phyloP scores from a whole-genome alignment of 1,139 yeast genomes.

The Candida freyschussii region DNA sequence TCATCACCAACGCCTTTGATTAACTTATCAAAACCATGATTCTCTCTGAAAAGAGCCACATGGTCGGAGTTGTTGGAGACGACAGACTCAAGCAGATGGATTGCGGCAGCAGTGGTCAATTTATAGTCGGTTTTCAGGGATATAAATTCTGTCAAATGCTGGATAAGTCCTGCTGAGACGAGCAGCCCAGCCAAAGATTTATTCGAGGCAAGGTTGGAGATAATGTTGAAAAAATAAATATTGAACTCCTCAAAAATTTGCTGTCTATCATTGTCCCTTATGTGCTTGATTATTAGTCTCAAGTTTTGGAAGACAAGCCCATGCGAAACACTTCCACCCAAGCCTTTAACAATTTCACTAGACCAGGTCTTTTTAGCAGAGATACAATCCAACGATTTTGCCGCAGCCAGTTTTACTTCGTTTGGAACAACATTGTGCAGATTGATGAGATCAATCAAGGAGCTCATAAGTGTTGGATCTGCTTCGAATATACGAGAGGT shows the following conservation, averaged over 20 bases:
- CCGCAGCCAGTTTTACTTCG: conserved; percentile 54
- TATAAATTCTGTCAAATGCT: conserved; percentile 60
- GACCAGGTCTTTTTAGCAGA: conserved; percentile 69
- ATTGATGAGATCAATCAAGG: conserved; percentile 65
- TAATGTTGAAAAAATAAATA: conserved; percentile 49
- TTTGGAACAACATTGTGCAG: conserved; percentile 48
- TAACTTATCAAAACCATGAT: conserved; percentile 60
- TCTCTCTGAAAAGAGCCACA: conserved; percentile 55
- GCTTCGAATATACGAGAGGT: conserved; percentile 65
- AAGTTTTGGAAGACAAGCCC: conserved; percentile 75
- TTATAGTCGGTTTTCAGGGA: conserved; percentile 43
- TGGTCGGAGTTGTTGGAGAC: conserved; percentile 38
- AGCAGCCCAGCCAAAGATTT: conserved; percentile 46
- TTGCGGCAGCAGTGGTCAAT: conserved; percentile 60
- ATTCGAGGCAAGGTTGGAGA: conserved; percentile 54
- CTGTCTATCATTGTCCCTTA: conserved; percentile 28
- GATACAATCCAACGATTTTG: conserved; percentile 66
- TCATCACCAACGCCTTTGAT: conserved; percentile 63
- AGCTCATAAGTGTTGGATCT: conserved; percentile 70
- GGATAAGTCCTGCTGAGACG: conserved; percentile 68
- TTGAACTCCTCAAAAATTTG: conserved; percentile 44
- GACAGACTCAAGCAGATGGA: conserved; percentile 53
- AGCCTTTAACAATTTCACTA: conserved; percentile 69
- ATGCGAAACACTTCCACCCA: conserved; percentile 88
- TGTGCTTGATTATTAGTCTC: conserved; percentile 50